Conservation (phyloP, 345 rosid genomes). For the Linum tenue region DNA sequence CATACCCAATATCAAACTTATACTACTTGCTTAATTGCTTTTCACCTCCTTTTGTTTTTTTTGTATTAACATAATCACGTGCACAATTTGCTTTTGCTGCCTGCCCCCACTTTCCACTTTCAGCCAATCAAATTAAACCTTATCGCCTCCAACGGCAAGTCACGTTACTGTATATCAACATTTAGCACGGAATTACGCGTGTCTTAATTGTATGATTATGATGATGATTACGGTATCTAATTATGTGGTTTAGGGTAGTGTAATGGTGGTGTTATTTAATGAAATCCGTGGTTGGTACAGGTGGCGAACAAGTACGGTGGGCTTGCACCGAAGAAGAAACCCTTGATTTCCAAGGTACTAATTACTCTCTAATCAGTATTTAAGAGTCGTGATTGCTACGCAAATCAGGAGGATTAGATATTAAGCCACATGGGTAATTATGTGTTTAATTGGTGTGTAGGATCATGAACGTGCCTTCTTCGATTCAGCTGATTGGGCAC, state of each 20-base stretch:
- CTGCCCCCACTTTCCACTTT: no score
- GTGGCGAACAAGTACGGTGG: conserved; percentile 56
- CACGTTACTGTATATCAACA: no score
- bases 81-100: no score
- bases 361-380: neutral
- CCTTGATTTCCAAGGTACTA: conserved; percentile 53
- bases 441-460: conserved; percentile 17
- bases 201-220: neutral
- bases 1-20: no score
- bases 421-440: neutral
- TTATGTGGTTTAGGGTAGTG: neutral
- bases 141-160: no score
- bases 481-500: conserved; percentile 93
- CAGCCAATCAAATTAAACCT: no score
- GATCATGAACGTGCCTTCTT: conserved; percentile 75
- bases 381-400: neutral
- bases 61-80: no score
- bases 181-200: neutral
- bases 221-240: neutral
- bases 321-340: conserved; percentile 76
- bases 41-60: no score
- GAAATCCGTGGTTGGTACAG: neutral
- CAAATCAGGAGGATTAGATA: neutral
- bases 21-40: no score
- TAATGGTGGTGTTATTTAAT: neutral